Evolutionary conservation across 768 basidiomycete species (phyloP).

Genomic region (Boletales sp.): DNA sequence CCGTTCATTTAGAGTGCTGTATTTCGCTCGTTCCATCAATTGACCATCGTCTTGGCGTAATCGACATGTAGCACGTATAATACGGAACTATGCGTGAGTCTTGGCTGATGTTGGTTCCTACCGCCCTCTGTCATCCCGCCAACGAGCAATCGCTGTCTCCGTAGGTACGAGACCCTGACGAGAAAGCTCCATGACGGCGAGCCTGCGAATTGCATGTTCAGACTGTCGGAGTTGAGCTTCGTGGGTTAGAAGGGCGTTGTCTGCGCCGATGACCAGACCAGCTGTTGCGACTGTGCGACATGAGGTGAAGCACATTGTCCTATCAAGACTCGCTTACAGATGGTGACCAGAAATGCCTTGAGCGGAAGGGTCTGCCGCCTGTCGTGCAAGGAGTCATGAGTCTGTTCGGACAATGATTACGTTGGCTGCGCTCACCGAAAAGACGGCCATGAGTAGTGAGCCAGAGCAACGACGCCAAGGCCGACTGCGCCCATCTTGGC

Average conservation of each 20-base stretch:
- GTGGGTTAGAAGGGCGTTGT: slow-evolving; percentile 68
- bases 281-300: slow-evolving; percentile 47
- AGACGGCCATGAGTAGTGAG: slow-evolving; percentile 66
- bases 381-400: not conserved
- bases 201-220: slow-evolving; percentile 66
- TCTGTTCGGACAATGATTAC: not conserved
- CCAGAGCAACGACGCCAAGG: slow-evolving; percentile 56
- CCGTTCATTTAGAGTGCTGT: slow-evolving; percentile 17
- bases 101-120: slow-evolving; percentile 8
- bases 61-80: slow-evolving; percentile 13
- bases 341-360: slow-evolving; percentile 75
- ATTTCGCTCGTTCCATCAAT: slow-evolving; percentile 8
- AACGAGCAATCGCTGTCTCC: slow-evolving; percentile 79
- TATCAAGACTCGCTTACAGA: slow-evolving; percentile 45
- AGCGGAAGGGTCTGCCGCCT: slow-evolving; percentile 80
- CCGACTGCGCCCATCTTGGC: slow-evolving; percentile 51
- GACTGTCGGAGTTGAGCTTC: slow-evolving; percentile 62
- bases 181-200: slow-evolving; percentile 74
- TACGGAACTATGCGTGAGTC: slow-evolving; percentile 4
- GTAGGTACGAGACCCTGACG: slow-evolving; percentile 74
- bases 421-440: slow-evolving; percentile 50
- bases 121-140: slow-evolving; percentile 52
- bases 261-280: slow-evolving; percentile 74
- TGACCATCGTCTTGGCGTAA: not conserved
- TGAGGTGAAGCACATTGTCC: not conserved